Evolutionary conservation across 441 rosid genomes (phyloP).

Genomic region (Daphne laureola): DNA sequence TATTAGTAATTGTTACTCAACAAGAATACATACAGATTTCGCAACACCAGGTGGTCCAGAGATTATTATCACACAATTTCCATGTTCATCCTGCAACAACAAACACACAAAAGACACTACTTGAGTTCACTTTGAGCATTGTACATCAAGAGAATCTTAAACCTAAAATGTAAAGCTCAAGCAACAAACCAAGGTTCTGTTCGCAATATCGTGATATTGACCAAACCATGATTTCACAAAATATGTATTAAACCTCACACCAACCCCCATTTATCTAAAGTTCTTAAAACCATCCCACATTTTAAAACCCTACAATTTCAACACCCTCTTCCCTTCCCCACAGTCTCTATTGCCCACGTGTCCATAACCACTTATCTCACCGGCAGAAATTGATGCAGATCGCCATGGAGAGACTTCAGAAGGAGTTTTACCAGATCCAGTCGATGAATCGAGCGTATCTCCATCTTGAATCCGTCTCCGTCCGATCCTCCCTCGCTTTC

Average conservation of each 20-base stretch:
- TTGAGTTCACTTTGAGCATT: constrained; percentile 8
- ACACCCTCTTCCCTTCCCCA: too few relatives aligned
- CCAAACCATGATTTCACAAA: too few relatives aligned
- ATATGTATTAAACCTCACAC: too few relatives aligned
- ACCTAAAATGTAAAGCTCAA: neutral
- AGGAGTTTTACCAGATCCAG: constrained; percentile 4
- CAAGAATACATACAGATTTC: constrained; percentile 59
- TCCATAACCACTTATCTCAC: too few relatives aligned
- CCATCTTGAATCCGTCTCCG: neutral
- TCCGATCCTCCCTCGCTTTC: too few relatives aligned
- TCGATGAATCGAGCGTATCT: neutral
- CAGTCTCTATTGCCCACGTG: too few relatives aligned
- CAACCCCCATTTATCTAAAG: too few relatives aligned
- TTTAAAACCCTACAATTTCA: too few relatives aligned
- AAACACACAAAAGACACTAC: constrained; percentile 1
- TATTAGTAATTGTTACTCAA: too few relatives aligned
- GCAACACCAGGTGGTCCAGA: constrained; percentile 88
- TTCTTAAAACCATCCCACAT: too few relatives aligned
- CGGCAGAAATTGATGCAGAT: constrained; percentile 29
- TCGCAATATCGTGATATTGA: too few relatives aligned
- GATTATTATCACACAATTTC: constrained; percentile 49
- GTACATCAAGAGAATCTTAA: neutral
- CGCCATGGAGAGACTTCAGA: constrained; percentile 2
- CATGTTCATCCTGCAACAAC: constrained; percentile 29
- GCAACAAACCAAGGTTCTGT: neutral